These are phyloP conservation scores for Ceratocystis papillata DNA, from an alignment of 2,329 filamentous ascomycete genomes.

Conservation along the genomic window DNA sequence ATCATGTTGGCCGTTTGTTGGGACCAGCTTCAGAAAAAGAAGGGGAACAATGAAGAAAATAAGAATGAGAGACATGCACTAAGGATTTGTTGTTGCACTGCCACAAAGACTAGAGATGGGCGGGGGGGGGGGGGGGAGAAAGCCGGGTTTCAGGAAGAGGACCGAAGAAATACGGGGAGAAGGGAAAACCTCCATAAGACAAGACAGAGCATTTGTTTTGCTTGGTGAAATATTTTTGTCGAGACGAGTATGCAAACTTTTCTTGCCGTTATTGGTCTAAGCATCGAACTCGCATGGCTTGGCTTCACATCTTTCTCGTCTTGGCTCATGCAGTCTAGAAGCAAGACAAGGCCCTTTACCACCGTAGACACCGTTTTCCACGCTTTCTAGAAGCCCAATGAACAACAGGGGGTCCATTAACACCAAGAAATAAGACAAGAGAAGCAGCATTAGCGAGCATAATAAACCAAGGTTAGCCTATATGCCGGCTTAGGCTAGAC, in stretches of 20 bases:
- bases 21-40: background rate
- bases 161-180: background rate
- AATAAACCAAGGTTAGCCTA: constrained; percentile 11
- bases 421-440: constrained; percentile 10
- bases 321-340: background rate
- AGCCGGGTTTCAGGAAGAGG: background rate
- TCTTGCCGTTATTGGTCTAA: background rate
- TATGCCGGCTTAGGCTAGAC: background rate
- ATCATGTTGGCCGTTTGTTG: background rate
- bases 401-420: background rate
- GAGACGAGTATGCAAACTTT: background rate
- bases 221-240: background rate
- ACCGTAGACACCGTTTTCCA: background rate
- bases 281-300: background rate
- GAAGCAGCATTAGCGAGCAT: constrained; percentile 4
- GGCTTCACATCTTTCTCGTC: background rate
- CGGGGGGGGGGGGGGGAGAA: background rate
- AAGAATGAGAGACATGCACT: background rate
- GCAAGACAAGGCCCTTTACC: background rate
- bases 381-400: constrained; percentile 8
- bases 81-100: constrained; percentile 4
- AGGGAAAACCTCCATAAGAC: background rate
- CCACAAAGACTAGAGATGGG: background rate
- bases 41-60: background rate
- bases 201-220: background rate